Evolutionary conservation across 129 eudicot species (phyloP).

Genomic region (Escallonia rubra): DNA sequence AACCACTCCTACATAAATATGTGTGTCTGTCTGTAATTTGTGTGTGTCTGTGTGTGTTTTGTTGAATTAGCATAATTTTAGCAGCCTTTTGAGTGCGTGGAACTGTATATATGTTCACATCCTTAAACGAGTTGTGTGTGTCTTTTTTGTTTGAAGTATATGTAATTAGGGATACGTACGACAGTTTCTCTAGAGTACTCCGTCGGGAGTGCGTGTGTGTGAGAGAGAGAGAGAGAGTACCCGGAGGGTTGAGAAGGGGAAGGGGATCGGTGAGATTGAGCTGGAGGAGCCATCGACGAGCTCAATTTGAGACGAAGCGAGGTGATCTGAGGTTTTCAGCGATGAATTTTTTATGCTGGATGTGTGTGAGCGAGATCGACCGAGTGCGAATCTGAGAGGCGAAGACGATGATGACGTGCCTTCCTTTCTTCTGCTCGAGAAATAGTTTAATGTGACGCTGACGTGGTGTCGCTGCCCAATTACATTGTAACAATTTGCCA

Average conservation of each 20-base stretch:
- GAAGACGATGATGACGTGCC: no score
- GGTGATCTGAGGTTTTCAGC: no score
- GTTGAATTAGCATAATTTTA: background rate
- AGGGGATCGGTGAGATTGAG: conserved; percentile 69
- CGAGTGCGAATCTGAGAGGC: no score
- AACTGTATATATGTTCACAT: background rate
- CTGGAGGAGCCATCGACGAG: conserved; percentile 62
- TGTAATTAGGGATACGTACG: background rate
- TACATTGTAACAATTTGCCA: no score
- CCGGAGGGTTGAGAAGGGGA: conserved; percentile 99
- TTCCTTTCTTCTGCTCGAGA: no score
- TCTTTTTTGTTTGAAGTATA: background rate
- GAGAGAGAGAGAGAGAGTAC: conserved; percentile 25
- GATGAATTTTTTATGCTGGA: no score
- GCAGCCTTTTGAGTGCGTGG: background rate
- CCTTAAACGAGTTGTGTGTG: background rate
- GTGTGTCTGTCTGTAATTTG: background rate
- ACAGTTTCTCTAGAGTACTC: background rate
- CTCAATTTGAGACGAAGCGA: background rate
- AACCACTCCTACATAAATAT: no score
- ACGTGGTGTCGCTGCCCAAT: no score
- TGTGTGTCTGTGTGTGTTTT: background rate
- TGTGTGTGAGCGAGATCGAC: no score
- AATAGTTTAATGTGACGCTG: no score
- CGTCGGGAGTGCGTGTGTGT: background rate